Percentiles rank a stretch among this genome's conserved stretches.
Evolutionary conservation across 768 basidiomycete species (phyloP).

Genomic region (Neoboletus brunneissimus): DNA sequence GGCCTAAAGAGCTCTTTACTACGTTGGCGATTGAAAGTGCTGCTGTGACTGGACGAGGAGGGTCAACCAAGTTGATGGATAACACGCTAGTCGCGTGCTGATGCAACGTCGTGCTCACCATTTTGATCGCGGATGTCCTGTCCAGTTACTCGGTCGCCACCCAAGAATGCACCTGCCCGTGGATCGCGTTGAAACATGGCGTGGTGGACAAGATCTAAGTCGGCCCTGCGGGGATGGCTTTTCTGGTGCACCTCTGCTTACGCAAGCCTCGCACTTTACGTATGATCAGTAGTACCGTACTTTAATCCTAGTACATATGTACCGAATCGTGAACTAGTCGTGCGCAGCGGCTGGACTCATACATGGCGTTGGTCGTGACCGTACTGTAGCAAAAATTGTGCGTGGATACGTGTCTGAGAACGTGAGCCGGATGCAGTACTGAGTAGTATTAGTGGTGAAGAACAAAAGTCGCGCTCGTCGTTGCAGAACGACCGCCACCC

Average conservation of each 20-base stretch:
- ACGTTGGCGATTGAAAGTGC: constrained; percentile 97
- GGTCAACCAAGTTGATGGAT: background rate
- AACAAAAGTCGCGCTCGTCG: constrained; percentile 1
- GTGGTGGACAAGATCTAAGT: constrained; percentile 7
- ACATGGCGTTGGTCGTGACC: background rate
- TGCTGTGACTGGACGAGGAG: constrained; percentile 67
- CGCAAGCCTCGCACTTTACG: constrained; percentile 8
- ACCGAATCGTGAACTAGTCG: background rate
- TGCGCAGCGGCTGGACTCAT: background rate
- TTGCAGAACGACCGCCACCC: constrained; percentile 5
- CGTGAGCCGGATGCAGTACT: constrained; percentile 7
- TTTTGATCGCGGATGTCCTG: constrained; percentile 97
- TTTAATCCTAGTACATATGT: background rate
- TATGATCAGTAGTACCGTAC: background rate
- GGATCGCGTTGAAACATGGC: constrained; percentile 90
- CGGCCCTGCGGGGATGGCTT: background rate
- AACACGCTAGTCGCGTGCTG: background rate
- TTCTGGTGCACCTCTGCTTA: constrained; percentile 16
- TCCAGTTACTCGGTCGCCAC: constrained; percentile 90
- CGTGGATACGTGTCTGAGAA: background rate
- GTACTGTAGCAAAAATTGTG: background rate
- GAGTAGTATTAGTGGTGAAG: background rate
- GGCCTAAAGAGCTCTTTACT: constrained; percentile 93
- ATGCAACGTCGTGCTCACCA: constrained; percentile 49
- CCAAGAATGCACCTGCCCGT: constrained; percentile 86